These are phyloP conservation scores for Betula pendula DNA, from an alignment of 306 rosid genomes.

Conservation along the genomic window DNA sequence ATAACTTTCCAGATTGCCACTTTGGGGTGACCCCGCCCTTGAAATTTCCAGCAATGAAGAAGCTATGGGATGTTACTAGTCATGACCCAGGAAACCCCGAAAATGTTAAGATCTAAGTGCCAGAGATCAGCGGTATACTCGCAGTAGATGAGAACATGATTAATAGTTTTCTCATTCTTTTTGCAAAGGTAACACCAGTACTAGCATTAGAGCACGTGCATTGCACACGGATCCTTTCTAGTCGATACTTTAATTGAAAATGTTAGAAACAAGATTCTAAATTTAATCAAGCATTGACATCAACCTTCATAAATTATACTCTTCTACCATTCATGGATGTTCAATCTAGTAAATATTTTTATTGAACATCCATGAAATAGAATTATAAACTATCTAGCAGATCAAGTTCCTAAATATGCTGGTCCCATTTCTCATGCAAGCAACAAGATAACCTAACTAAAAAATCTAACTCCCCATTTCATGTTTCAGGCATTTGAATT, in stretches of 20 bases:
- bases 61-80: too few species aligned
- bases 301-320: background rate
- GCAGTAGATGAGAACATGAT: too few species aligned
- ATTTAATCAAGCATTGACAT: background rate
- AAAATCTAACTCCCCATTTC: background rate
- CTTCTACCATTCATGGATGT: background rate
- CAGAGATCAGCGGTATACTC: too few species aligned
- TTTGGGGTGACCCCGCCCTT: too few species aligned
- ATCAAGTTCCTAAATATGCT: background rate
- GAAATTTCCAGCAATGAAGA: too few species aligned
- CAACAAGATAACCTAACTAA: background rate
- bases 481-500: background rate
- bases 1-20: too few species aligned
- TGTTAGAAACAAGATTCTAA: background rate
- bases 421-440: background rate
- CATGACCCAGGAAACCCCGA: too few species aligned
- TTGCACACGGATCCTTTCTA: background rate
- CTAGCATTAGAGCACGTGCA: background rate
- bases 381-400: background rate
- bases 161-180: too few species aligned
- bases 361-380: background rate
- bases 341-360: background rate
- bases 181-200: too few species aligned
- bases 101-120: too few species aligned
- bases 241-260: background rate